These are phyloP conservation scores for Metschnikowia matae DNA, from an alignment of 805 yeast species.

Conservation along the genomic window DNA sequence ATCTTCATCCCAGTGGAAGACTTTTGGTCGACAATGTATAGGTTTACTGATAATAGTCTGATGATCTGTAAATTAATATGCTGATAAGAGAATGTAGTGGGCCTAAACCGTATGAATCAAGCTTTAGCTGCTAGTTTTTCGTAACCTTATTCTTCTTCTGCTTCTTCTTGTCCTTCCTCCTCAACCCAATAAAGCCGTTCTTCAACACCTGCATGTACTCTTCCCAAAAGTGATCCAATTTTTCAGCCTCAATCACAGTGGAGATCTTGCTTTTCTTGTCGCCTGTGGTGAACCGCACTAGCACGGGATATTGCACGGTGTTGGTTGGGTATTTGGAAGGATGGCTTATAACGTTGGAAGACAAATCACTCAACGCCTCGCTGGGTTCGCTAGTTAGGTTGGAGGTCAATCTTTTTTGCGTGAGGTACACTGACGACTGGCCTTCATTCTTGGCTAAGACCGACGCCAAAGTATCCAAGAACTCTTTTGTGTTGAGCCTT, in stretches of 20 bases:
- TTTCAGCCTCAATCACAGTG: constrained; percentile 62
- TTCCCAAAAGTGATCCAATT: constrained; percentile 71
- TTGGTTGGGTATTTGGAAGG: constrained; percentile 18
- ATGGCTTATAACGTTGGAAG: constrained; percentile 29
- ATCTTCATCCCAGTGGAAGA: constrained; percentile 40
- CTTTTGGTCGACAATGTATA: constrained; percentile 54
- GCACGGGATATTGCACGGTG: constrained; percentile 49
- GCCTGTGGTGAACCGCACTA: constrained; percentile 48
- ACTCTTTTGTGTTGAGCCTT: constrained; percentile 30
- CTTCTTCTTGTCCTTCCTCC: constrained; percentile 78
- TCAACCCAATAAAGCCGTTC: constrained; percentile 67
- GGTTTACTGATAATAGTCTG: background rate
- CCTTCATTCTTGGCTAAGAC: constrained; percentile 26
- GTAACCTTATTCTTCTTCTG: constrained; percentile 44
- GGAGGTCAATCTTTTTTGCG: constrained; percentile 49
- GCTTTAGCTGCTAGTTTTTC: constrained; percentile 12
- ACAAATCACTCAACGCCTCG: constrained; percentile 23
- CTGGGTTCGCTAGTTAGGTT: constrained; percentile 10
- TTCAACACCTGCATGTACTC: constrained; percentile 69
- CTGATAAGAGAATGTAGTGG: background rate
- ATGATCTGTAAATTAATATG: constrained; percentile 1
- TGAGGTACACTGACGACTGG: constrained; percentile 52
- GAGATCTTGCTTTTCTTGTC: constrained; percentile 57
- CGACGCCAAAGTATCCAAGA: constrained; percentile 22
- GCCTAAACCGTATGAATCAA: background rate